Evolutionary conservation across 768 basidiomycete species (phyloP), one percentile per base, ranked within the genome.

Genomic region (Kwoniella sp.): DNA sequence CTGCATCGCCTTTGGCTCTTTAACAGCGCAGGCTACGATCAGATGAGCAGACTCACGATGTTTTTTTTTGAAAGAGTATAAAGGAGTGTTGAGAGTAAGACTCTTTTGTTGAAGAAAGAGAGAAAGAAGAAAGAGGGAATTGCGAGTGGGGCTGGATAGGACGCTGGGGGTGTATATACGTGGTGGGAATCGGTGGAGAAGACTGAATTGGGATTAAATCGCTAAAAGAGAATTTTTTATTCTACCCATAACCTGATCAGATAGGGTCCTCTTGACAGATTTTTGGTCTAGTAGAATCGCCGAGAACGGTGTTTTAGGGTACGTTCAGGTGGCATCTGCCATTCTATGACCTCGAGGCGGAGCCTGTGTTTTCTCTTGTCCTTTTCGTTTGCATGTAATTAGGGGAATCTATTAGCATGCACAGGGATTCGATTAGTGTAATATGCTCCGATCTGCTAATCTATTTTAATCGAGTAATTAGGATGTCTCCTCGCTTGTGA

Each of bases 51-150:
- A 61, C 54, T 66, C 55, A 67, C 66, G 51, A 45, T 47, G 51
- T 31, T 61, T 62, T 51, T 52, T 38, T 60, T 51, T 52, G 48
- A 29, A 45, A n/a, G 12, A 52, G 45, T 38, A 28, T 34, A 47
- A n/a, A 56, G 51, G 31, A 47, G 50, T 56, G 30, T 58, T 57
- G 47, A 60, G 65, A 61, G 62, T 29, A 57, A 61, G 30, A 63
- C 60, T 67, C 60, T 57, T 57, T 47, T 57, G 55, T 12, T 54
- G 45, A 34, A 47, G 55, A 64, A 58, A 51, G 37, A 30, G 23
- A 45, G 26, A 54, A 26, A 59, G 17, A 47, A 60, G 55, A 68
- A 50, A 62, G 30, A 58, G 47, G 47, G 48, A 56, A 58, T 54
- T 41, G 50, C 37, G 61, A 52, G 60, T 51, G 60, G 52, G 50